Conservation (phyloP, 192 early-diverging fungal genomes). For the Phlyctochytrium arcticum region DNA sequence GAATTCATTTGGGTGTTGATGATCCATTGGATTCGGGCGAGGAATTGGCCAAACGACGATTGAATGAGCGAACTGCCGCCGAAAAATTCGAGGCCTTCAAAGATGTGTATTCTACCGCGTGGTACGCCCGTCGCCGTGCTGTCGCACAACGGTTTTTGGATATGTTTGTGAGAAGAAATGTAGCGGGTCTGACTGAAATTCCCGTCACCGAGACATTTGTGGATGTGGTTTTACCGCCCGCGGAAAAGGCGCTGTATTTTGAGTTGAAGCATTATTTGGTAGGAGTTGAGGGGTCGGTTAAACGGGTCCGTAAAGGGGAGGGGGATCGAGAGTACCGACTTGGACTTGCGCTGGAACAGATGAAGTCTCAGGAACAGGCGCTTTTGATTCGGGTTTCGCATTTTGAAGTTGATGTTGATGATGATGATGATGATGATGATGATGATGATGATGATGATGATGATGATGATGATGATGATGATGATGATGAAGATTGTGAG, state of each 20-base stretch:
- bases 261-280: constrained; percentile 45
- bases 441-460: constrained; percentile 1
- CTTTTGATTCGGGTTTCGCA: constrained; percentile 45
- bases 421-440: constrained; percentile 9
- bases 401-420: constrained; percentile 31
- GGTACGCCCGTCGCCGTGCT: constrained; percentile 39
- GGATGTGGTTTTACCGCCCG: constrained; percentile 31
- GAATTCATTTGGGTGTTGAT: constrained; percentile 44
- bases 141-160: constrained; percentile 41
- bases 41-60: constrained; percentile 9
- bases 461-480: constrained; percentile 33
- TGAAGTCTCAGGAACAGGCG: constrained; percentile 38
- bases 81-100: constrained; percentile 41
- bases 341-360: constrained; percentile 28
- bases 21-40: constrained; percentile 25
- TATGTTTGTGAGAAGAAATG: constrained; percentile 41
- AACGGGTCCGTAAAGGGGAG: constrained; percentile 9
- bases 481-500: background rate
- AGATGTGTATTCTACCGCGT: constrained; percentile 33
- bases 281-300: constrained; percentile 41
- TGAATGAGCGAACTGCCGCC: constrained; percentile 26
- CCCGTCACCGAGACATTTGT: constrained; percentile 19
- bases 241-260: constrained; percentile 40
- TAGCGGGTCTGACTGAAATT: constrained; percentile 48
- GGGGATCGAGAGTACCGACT: constrained; percentile 36